Percentiles rank a stretch among this genome's conserved stretches.
Evolutionary conservation across 2,329 filamentous ascomycete genomes (phyloP).

Genomic region (Colletotrichum sansevieriae): DNA sequence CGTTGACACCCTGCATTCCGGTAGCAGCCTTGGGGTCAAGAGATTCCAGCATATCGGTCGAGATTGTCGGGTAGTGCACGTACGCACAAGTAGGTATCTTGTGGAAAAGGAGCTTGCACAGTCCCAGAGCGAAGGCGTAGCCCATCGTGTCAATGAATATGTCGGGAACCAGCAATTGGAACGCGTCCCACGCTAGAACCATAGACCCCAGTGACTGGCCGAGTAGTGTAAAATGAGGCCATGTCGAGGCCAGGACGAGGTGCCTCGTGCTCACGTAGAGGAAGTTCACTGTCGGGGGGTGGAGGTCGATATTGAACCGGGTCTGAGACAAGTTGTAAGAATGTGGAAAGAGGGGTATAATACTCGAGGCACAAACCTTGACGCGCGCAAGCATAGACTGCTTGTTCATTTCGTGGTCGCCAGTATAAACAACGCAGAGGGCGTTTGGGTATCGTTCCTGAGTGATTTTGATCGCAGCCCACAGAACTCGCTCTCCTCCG

Average conservation of each 20-base stretch:
- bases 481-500: constrained; percentile 94
- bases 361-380: constrained; percentile 63
- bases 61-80: constrained; percentile 98
- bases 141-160: constrained; percentile 99
- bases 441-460: constrained; percentile 90
- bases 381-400: constrained; percentile 82
- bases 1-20: constrained; percentile 81
- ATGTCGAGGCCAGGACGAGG: constrained; percentile 88
- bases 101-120: constrained; percentile 86
- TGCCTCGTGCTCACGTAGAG: constrained; percentile 90
- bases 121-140: constrained; percentile 89
- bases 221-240: constrained; percentile 91
- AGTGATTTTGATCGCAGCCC: constrained; percentile 93
- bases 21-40: constrained; percentile 73
- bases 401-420: constrained; percentile 91
- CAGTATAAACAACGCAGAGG: constrained; percentile 93
- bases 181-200: constrained; percentile 90
- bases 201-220: constrained; percentile 95
- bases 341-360: not conserved
- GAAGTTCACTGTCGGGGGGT: constrained; percentile 86
- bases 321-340: constrained; percentile 61
- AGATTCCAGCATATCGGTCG: constrained; percentile 94
- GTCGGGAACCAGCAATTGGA: constrained; percentile 91
- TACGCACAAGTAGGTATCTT: constrained; percentile 89
- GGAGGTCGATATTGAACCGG: constrained; percentile 92